Percentiles rank a stretch among this genome's conserved stretches.
phyloP scores from a whole-genome alignment of 2,329 filamentous ascomycete species.

The Apiospora aurea region DNA sequence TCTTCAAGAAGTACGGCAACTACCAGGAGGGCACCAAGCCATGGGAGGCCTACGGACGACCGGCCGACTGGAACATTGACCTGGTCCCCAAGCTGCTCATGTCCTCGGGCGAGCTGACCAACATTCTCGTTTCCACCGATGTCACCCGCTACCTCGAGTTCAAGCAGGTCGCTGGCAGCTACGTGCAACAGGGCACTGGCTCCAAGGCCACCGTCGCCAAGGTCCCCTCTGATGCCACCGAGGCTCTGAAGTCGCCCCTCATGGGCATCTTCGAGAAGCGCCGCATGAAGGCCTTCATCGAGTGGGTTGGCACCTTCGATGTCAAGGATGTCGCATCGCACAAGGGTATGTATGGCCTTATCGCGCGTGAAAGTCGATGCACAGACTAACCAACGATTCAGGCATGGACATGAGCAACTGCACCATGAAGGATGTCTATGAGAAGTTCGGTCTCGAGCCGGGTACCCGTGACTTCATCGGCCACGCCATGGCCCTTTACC shows the following conservation, averaged over 20 bases:
- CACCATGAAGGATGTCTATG: constrained; percentile 98
- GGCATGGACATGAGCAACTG: constrained; percentile 80
- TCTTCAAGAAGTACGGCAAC: constrained; percentile 97
- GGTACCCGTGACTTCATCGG: constrained; percentile 95
- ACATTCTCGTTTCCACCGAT: constrained; percentile 96
- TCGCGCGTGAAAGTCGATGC: neutral
- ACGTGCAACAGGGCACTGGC: constrained; percentile 87
- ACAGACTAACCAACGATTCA: constrained; percentile 42
- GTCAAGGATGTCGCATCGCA: constrained; percentile 82
- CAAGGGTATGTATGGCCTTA: constrained; percentile 71
- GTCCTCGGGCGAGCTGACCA: constrained; percentile 97
- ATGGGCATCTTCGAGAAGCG: constrained; percentile 99
- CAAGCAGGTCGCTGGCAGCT: constrained; percentile 94
- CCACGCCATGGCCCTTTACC: constrained; percentile 97
- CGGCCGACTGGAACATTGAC: constrained; percentile 99
- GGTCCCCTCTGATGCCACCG: constrained; percentile 90
- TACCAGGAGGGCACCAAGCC: constrained; percentile 81
- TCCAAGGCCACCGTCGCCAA: constrained; percentile 91
- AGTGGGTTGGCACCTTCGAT: constrained; percentile 92
- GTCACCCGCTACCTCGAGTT: constrained; percentile 90
- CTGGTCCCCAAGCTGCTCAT: constrained; percentile 98
- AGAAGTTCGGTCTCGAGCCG: constrained; percentile 93
- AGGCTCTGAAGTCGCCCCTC: constrained; percentile 89
- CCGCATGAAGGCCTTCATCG: constrained; percentile 93
- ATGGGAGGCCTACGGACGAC: constrained; percentile 96